A percentile compares a stretch with the other conserved stretches of the same genome.
phyloP scores from a whole-genome alignment of 2,329 filamentous ascomycete genomes.

The Aspergillus awamori region DNA sequence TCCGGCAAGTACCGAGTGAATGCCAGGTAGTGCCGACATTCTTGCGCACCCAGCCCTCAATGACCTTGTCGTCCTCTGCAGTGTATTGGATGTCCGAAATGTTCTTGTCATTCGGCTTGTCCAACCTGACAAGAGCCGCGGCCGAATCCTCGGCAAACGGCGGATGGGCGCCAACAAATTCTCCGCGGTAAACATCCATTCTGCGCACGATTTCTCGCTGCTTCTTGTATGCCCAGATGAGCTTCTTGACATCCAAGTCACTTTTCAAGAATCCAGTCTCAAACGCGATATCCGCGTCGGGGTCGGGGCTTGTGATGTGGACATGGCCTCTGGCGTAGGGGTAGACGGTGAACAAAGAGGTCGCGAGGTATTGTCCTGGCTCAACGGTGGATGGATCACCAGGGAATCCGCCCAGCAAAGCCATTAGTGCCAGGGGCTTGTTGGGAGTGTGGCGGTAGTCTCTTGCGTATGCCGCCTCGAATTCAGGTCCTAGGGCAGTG shows the following conservation, averaged over 20 bases:
- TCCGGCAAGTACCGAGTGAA: conserved; percentile 1
- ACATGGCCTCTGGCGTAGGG: conserved; percentile 5
- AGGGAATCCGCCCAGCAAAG: too few relatives aligned
- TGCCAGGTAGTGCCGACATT: conserved; percentile 6
- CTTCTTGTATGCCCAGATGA: conserved; percentile 6
- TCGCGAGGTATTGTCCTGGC: too few relatives aligned
- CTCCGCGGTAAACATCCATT: conserved; percentile 4
- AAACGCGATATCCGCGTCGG: not conserved
- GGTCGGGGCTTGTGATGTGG: not conserved
- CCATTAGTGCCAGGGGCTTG: too few relatives aligned
- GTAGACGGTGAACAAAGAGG: not conserved
- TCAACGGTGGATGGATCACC: too few relatives aligned
- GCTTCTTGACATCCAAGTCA: not conserved
- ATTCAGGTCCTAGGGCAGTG: too few relatives aligned
- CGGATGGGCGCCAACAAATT: not conserved
- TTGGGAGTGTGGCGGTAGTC: too few relatives aligned
- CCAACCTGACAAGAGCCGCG: not conserved
- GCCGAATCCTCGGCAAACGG: not conserved
- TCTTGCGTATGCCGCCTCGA: too few relatives aligned
- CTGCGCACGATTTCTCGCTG: conserved; percentile 6
- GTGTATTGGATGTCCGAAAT: not conserved
- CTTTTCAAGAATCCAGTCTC: not conserved
- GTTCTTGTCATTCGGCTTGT: too few relatives aligned
- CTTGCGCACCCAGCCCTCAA: conserved; percentile 8
- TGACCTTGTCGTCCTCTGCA: conserved; percentile 4